Evolutionary conservation across 1,284 basidiomycete genomes (phyloP).

Genomic region (Trametes pubescens): DNA sequence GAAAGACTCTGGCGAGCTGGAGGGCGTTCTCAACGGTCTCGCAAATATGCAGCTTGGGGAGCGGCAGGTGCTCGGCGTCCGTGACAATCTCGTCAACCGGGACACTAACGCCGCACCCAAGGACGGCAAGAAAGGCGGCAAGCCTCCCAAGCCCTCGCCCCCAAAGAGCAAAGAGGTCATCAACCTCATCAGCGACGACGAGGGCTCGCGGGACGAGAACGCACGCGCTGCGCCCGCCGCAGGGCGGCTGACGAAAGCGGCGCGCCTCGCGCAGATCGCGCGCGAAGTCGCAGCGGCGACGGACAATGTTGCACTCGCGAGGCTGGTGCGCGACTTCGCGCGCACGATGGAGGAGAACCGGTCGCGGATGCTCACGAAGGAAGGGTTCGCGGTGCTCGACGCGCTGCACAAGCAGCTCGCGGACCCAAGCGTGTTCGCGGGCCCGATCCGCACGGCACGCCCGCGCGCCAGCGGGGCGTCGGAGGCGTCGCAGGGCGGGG

Average conservation of each 20-base stretch:
- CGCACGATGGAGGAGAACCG: conserved; percentile 66
- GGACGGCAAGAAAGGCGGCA: conserved; percentile 19
- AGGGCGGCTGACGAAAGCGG: conserved; percentile 58
- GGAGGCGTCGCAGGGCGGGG: conserved; percentile 26
- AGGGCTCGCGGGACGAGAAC: conserved; percentile 36
- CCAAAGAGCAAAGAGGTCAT: conserved; percentile 50
- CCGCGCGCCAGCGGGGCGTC: conserved; percentile 48
- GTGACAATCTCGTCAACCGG: conserved; percentile 40
- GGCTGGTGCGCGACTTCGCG: conserved; percentile 64
- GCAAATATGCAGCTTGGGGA: conserved; percentile 62
- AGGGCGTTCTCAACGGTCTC: conserved; percentile 63
- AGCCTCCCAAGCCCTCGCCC: conserved; percentile 25
- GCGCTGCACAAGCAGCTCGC: conserved; percentile 71
- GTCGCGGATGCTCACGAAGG: conserved; percentile 72
- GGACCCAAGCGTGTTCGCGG: conserved; percentile 65
- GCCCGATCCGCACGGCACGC: conserved; percentile 59
- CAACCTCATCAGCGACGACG: conserved; percentile 53
- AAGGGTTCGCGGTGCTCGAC: conserved; percentile 74
- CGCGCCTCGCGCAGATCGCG: conserved; percentile 57
- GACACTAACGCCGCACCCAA: conserved; percentile 25
- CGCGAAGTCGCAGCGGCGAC: conserved; percentile 52
- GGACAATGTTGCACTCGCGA: conserved; percentile 61
- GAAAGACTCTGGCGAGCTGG: conserved; percentile 44
- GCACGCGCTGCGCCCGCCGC: conserved; percentile 41
- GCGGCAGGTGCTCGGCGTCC: conserved; percentile 58